Conservation (phyloP, 2,329 filamentous ascomycete genomes). For the Epichloe uncinata region DNA sequence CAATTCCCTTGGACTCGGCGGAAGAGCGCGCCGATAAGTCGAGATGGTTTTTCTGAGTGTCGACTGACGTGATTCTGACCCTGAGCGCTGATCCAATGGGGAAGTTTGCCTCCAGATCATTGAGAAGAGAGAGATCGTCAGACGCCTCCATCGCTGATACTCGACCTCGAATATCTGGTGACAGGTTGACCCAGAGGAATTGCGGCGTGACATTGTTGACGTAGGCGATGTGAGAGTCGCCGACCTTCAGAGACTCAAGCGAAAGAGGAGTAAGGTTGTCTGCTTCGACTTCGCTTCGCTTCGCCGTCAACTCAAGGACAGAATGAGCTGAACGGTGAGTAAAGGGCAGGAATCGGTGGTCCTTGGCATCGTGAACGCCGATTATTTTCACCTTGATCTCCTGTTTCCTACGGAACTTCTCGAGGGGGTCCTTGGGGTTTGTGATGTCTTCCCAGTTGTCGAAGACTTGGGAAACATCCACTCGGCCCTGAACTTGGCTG, state of each 20-base stretch:
- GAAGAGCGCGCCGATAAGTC: slow-evolving; percentile 71
- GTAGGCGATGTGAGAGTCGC: slow-evolving; percentile 64
- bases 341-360: slow-evolving; percentile 83
- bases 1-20: slow-evolving; percentile 33
- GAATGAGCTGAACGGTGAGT: slow-evolving; percentile 71
- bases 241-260: slow-evolving; percentile 58
- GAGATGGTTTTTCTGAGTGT: slow-evolving; percentile 59
- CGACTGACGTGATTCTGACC: slow-evolving; percentile 63
- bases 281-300: slow-evolving; percentile 49
- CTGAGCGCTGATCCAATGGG: slow-evolving; percentile 75
- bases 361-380: slow-evolving; percentile 79
- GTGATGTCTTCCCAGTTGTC: slow-evolving; percentile 78
- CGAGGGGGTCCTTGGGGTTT: slow-evolving; percentile 68
- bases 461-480: slow-evolving; percentile 85
- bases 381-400: slow-evolving; percentile 63
- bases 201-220: slow-evolving; percentile 79
- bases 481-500: slow-evolving; percentile 61
- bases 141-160: slow-evolving; percentile 74
- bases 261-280: slow-evolving; percentile 39
- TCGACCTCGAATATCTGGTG: slow-evolving; percentile 75
- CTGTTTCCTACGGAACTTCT: slow-evolving; percentile 56
- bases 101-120: slow-evolving; percentile 66
- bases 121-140: slow-evolving; percentile 68
- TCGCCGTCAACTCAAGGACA: slow-evolving; percentile 78
- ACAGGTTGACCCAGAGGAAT: slow-evolving; percentile 81